These are phyloP conservation scores for Lasiodiplodia theobromae DNA, from an alignment of 2,329 filamentous ascomycete species.

Conservation along the genomic window DNA sequence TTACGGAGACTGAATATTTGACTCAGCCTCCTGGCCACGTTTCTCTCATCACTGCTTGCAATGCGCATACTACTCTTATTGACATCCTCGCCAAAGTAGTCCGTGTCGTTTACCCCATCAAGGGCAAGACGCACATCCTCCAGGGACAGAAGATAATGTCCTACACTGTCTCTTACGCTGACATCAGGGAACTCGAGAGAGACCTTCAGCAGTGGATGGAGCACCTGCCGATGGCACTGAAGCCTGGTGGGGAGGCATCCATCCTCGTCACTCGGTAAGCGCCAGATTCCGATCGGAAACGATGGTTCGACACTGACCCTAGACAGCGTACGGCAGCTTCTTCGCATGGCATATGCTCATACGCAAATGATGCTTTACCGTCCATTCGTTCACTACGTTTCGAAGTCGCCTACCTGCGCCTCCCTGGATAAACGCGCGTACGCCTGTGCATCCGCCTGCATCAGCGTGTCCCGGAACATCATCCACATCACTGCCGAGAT, in stretches of 20 bases:
- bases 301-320: conserved; percentile 13
- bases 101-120: conserved; percentile 69
- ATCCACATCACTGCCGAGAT: conserved; percentile 82
- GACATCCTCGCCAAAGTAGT: conserved; percentile 67
- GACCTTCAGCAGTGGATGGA: conserved; percentile 70
- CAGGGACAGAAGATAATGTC: conserved; percentile 52
- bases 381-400: conserved; percentile 84
- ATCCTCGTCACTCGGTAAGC: conserved; percentile 78
- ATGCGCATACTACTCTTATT: conserved; percentile 66
- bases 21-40: conserved; percentile 63
- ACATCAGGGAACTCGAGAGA: conserved; percentile 69
- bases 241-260: conserved; percentile 78
- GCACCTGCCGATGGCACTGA: conserved; percentile 75
- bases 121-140: conserved; percentile 45
- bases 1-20: conserved; percentile 56
- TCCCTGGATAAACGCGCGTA: conserved; percentile 78
- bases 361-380: conserved; percentile 84
- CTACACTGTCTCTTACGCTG: conserved; percentile 69
- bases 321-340: conserved; percentile 70
- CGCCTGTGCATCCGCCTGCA: conserved; percentile 73
- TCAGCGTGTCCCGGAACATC: conserved; percentile 74
- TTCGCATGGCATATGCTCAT: conserved; percentile 81
- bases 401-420: conserved; percentile 60
- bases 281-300: background rate
- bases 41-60: conserved; percentile 66